These are phyloP conservation scores for Chalciporus chontae DNA, from an alignment of 768 basidiomycete genomes.

Conservation along the genomic window DNA sequence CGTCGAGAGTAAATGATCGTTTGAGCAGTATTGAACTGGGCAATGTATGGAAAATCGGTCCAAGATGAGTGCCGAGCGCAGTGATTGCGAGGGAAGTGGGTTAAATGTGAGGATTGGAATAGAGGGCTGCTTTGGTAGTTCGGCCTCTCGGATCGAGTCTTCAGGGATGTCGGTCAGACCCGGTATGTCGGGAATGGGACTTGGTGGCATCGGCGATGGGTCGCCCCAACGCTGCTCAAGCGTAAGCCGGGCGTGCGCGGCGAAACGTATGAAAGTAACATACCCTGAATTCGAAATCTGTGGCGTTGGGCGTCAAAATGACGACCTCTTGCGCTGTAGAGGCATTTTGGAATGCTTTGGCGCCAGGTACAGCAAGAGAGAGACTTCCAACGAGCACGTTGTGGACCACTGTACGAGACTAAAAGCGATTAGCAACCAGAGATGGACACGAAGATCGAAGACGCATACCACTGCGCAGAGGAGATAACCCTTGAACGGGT, in stretches of 20 bases:
- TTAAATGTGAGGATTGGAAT: constrained; percentile 46
- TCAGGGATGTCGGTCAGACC: constrained; percentile 13
- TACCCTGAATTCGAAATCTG: constrained; percentile 53
- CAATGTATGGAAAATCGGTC: constrained; percentile 70
- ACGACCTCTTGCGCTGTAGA: constrained; percentile 82
- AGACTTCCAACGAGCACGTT: constrained; percentile 76
- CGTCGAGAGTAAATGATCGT: constrained; percentile 62
- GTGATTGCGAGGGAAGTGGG: constrained; percentile 65
- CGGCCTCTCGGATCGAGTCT: constrained; percentile 4
- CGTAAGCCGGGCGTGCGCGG: constrained; percentile 2
- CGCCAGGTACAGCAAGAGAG: constrained; percentile 70
- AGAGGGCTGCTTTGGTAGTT: constrained; percentile 2
- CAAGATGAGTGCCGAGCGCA: constrained; percentile 77
- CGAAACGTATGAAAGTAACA: constrained; percentile 19
- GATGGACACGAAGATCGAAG: not conserved
- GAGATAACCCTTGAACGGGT: constrained; percentile 72
- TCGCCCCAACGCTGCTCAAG: constrained; percentile 61
- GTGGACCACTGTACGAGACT: constrained; percentile 67
- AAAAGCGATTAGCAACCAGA: constrained; percentile 2
- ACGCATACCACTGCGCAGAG: constrained; percentile 68
- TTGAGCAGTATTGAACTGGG: constrained; percentile 68
- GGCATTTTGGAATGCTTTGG: constrained; percentile 74
- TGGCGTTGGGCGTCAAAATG: constrained; percentile 59
- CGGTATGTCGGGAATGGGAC: constrained; percentile 35
- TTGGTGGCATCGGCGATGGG: constrained; percentile 59